A percentile compares a stretch with the other conserved stretches of the same genome.
Conservation (phyloP, 495 filamentous ascomycete species). For the Aspergillus indologenus region DNA sequence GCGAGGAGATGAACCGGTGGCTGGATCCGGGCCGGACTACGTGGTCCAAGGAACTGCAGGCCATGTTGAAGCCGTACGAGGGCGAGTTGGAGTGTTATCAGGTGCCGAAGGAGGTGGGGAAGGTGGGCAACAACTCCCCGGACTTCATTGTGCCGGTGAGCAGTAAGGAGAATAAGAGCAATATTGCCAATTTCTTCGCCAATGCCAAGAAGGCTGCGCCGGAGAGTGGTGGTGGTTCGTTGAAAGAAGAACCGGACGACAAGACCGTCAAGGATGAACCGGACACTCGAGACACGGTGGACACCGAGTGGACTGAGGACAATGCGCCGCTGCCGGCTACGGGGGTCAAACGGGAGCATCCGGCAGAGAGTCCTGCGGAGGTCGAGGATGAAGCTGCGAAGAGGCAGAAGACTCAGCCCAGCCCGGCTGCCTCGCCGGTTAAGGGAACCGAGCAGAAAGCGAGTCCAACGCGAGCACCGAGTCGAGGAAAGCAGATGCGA, state of each 20-base stretch:
- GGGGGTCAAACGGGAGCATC: conserved; percentile 59
- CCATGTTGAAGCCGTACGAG: conserved; percentile 68
- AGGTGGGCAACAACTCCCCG: conserved; percentile 89
- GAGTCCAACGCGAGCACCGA: conserved; percentile 9
- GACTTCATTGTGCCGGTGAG: conserved; percentile 77
- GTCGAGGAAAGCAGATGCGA: conserved; percentile 26
- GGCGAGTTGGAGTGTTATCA: conserved; percentile 82
- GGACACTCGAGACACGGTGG: conserved; percentile 39
- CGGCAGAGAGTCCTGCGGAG: conserved; percentile 22
- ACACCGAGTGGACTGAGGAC: conserved; percentile 44
- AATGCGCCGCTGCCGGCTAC: conserved; percentile 45
- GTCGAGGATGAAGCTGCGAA: conserved; percentile 23
- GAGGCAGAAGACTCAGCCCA: conserved; percentile 27
- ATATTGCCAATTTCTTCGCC: conserved; percentile 90
- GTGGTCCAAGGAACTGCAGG: conserved; percentile 79
- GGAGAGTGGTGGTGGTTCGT: background rate
- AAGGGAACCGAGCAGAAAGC: conserved; percentile 7
- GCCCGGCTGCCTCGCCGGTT: conserved; percentile 25
- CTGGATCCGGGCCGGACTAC: conserved; percentile 66
- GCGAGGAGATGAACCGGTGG: conserved; percentile 70
- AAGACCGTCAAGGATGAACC: conserved; percentile 30
- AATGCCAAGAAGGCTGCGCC: conserved; percentile 46
- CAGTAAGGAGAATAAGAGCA: conserved; percentile 81
- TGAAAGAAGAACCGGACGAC: conserved; percentile 3
- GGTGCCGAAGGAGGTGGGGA: conserved; percentile 86